Conservation (phyloP, 148 eudicot genomes). For the Chenopodium quinoa region DNA sequence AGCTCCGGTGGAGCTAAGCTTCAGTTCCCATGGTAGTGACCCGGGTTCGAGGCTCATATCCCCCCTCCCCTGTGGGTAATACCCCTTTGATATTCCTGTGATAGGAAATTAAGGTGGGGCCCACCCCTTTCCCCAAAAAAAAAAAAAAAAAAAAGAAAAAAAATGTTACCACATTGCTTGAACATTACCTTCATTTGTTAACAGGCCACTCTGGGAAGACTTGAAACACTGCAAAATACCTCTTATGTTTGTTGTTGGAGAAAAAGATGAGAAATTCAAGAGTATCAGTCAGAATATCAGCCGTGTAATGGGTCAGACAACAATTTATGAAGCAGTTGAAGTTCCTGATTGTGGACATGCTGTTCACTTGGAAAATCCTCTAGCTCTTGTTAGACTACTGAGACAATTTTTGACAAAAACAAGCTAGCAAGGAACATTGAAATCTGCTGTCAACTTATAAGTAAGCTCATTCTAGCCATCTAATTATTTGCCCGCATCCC, state of each 20-base stretch:
- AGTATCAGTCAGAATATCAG: slow-evolving; percentile 51
- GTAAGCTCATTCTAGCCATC: background rate
- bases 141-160: background rate
- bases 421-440: slow-evolving; percentile 5
- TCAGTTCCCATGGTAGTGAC: too few relatives aligned
- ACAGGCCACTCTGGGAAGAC: slow-evolving; percentile 85
- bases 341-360: slow-evolving; percentile 84
- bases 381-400: slow-evolving; percentile 50
- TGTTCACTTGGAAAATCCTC: slow-evolving; percentile 87
- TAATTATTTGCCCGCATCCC: background rate
- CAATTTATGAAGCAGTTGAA: slow-evolving; percentile 37
- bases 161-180: background rate
- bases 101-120: too few relatives aligned
- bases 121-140: too few relatives aligned
- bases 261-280: slow-evolving; percentile 70
- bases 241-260: slow-evolving; percentile 62
- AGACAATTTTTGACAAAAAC: slow-evolving; percentile 47
- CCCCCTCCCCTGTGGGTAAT: too few relatives aligned
- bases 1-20: too few relatives aligned
- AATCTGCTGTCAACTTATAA: background rate
- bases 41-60: too few relatives aligned
- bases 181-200: slow-evolving; percentile 3
- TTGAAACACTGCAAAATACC: slow-evolving; percentile 57
- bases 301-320: slow-evolving; percentile 29
- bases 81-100: too few relatives aligned